Evolutionary conservation across 345 rosid species (phyloP).

Genomic region (Geranium rotundifolium): DNA sequence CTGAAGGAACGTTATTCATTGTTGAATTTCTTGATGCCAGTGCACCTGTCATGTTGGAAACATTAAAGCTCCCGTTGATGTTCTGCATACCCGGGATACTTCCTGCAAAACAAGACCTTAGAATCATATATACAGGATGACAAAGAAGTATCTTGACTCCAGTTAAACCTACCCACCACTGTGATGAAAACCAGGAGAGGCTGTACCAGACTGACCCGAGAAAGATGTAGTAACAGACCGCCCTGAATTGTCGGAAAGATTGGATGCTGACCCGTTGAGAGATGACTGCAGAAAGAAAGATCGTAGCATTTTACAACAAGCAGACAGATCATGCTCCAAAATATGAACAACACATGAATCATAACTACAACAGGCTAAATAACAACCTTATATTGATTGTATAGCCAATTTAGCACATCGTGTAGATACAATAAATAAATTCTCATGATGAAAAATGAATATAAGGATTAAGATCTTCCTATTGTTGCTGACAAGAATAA

Average conservation of each 20-base stretch:
- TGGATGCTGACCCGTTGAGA: slow-evolving; percentile 77
- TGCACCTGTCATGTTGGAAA: slow-evolving; percentile 78
- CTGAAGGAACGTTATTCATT: slow-evolving; percentile 61
- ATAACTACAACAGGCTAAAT: neutral
- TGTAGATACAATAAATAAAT: neutral
- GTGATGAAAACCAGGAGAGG: slow-evolving; percentile 76
- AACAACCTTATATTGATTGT: neutral
- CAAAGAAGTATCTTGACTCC: slow-evolving; percentile 1
- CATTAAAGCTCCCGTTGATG: slow-evolving; percentile 83
- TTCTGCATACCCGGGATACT: slow-evolving; percentile 81
- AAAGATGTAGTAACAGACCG: slow-evolving; percentile 71
- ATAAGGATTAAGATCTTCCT: neutral
- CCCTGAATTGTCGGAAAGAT: slow-evolving; percentile 69
- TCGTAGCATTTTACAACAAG: neutral
- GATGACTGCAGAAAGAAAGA: slow-evolving; percentile 53
- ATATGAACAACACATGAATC: neutral
- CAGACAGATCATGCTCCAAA: slow-evolving; percentile 1
- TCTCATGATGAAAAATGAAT: neutral
- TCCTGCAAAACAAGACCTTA: slow-evolving; percentile 31
- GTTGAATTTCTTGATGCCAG: slow-evolving; percentile 85
- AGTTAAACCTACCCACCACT: slow-evolving; percentile 29
- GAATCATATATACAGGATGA: slow-evolving; percentile 1
- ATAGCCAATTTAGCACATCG: neutral
- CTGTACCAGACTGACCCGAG: slow-evolving; percentile 91
- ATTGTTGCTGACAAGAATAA: neutral